Conservation (phyloP, 805 yeast genomes). For the Clavispora vitiphila region DNA sequence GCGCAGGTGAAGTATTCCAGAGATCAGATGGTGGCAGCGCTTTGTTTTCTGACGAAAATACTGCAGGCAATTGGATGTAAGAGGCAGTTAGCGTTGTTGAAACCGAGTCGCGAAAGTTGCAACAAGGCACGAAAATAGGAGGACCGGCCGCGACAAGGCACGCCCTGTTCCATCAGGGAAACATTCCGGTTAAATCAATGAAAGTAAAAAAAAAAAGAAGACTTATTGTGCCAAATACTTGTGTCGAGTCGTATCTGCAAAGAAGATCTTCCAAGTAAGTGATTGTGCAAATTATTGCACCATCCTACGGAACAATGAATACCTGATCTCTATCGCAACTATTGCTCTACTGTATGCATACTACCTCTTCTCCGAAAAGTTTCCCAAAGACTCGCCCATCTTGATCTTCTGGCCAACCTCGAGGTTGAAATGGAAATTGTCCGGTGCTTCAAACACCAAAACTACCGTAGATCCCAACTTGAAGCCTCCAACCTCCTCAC, state of each 20-base stretch:
- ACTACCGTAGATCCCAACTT: constrained; percentile 96
- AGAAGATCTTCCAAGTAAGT: too few species aligned
- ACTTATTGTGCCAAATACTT: too few species aligned
- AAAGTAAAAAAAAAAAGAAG: neutral
- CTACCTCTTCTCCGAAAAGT: constrained; percentile 13
- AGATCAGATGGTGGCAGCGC: neutral
- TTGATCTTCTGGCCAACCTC: constrained; percentile 71
- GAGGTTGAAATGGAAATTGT: constrained; percentile 63
- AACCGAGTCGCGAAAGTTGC: neutral
- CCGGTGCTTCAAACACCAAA: constrained; percentile 93
- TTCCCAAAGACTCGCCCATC: constrained; percentile 80
- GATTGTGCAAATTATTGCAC: too few species aligned
- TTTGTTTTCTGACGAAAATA: neutral
- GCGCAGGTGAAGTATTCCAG: neutral
- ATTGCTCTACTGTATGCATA: neutral
- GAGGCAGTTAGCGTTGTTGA: too few species aligned
- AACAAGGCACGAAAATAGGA: neutral
- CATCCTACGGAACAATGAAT: too few species aligned
- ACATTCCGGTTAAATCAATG: too few species aligned
- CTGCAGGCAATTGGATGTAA: too few species aligned
- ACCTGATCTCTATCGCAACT: neutral
- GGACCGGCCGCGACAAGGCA: neutral
- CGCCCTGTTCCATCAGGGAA: too few species aligned
- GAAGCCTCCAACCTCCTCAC: constrained; percentile 96
- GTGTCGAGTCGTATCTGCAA: too few species aligned